Base-by-base conservation (phyloP, 2,329 filamentous ascomycete species). In the Talaromyces marneffei region DNA sequence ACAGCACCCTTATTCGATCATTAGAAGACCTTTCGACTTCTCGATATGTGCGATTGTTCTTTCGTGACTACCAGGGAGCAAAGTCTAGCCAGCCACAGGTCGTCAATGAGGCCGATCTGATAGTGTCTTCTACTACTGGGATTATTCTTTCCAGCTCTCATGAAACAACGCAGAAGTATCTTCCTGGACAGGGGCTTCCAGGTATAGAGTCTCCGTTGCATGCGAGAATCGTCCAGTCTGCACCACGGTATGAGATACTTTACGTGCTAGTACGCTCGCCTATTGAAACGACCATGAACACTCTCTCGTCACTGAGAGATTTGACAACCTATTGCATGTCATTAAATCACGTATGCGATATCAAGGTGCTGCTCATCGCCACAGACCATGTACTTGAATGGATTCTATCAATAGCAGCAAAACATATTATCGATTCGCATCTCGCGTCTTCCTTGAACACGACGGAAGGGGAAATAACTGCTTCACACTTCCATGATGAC, bases 91-190 rank as follows among this genome's bases (percentile, higher is more conserved):
- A 57, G 23, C 14, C 39, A 31, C 14, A 18, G 23, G 50, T 31
- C 20, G 18, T 23, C 39, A 20, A 56, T 10, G 72, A 76, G 65
- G 72, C 90, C 2, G 92, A 96, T 67, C 74, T 96, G 2, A 83
- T 88, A 0, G 67, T 92, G 4, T 90, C 90, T 0, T 85, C 90
- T 0, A 80, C 78, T 0, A 85, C 83, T 0, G 91, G 89, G 0
- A 76, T 96, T 2, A 72, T 96, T 0, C 69, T 89, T 20, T 90
- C 90, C 0, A 89, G 84, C 0, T 76, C 92, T 4, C 84, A 92
- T 63, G 85, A 87, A 65, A 80, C 89, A 27, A 88, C 87, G 46
- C 92, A 96, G 68, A 84, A 81, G 53, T 79, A 87, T 2, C 78
- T 92, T 0, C 90, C 90, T 0, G 86, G 87, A 0, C 81, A 62